phyloP scores from a whole-genome alignment of 768 basidiomycete genomes.

The Lentinus tigrinus region DNA sequence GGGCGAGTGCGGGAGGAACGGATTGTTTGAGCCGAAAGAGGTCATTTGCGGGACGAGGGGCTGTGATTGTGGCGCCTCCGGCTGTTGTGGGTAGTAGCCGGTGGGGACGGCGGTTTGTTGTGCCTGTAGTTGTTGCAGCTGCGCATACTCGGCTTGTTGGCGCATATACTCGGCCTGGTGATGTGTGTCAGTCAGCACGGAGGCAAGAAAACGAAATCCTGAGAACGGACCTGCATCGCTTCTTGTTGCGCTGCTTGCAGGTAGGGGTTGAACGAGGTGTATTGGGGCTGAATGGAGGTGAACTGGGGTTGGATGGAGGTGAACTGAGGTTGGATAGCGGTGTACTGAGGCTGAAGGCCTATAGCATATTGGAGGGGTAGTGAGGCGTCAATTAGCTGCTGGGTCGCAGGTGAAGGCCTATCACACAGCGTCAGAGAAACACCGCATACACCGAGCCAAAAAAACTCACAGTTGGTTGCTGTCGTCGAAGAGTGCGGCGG shows the following conservation, averaged over 20 bases:
- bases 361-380: conserved; percentile 25
- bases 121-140: conserved; percentile 54
- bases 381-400: conserved; percentile 21
- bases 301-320: conserved; percentile 23
- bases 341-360: conserved; percentile 16
- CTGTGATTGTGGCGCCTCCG: conserved; percentile 39
- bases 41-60: conserved; percentile 57
- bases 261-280: conserved; percentile 89
- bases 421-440: background rate
- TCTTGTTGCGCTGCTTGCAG: conserved; percentile 89
- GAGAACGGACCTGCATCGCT: conserved; percentile 52
- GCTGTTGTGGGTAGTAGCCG: conserved; percentile 39
- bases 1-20: conserved; percentile 30
- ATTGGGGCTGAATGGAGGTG: conserved; percentile 66
- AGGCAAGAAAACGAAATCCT: background rate
- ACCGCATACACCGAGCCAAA: background rate
- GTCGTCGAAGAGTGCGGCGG: conserved; percentile 80
- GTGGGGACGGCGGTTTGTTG: conserved; percentile 41
- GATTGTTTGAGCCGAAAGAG: conserved; percentile 35
- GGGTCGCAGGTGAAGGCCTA: conserved; percentile 7
- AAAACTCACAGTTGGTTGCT: conserved; percentile 48
- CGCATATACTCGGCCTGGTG: conserved; percentile 40
- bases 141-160: conserved; percentile 64
- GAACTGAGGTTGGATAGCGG: conserved; percentile 21
- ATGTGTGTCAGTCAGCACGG: background rate